A percentile compares a stretch with the other conserved stretches of the same genome.
These are phyloP conservation scores for Echria macrotheca DNA, from an alignment of 495 filamentous ascomycete genomes.

Conservation along the genomic window DNA sequence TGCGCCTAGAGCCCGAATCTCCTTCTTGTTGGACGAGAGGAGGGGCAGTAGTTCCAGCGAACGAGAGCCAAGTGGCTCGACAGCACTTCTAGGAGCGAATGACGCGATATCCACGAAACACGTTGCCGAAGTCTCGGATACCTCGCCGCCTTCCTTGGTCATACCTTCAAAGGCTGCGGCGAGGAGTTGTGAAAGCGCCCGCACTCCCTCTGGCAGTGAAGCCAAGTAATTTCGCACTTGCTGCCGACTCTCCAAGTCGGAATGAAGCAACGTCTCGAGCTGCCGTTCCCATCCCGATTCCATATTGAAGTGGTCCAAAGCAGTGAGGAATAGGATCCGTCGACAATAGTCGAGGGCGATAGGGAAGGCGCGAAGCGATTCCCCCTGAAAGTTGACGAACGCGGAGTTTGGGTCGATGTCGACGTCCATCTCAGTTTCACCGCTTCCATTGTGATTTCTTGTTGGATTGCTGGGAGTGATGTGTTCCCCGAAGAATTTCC, in stretches of 20 bases:
- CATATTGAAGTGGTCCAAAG: slow-evolving; percentile 56
- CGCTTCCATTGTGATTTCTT: background rate
- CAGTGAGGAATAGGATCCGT: slow-evolving; percentile 67
- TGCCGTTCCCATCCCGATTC: slow-evolving; percentile 83
- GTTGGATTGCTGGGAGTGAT: slow-evolving; percentile 24
- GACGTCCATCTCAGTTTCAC: slow-evolving; percentile 21
- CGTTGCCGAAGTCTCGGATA: slow-evolving; percentile 50
- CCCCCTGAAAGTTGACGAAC: slow-evolving; percentile 38
- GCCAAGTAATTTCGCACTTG: slow-evolving; percentile 49
- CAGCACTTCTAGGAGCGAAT: slow-evolving; percentile 47
- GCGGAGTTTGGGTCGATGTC: slow-evolving; percentile 30
- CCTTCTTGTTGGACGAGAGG: slow-evolving; percentile 63
- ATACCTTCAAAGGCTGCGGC: slow-evolving; percentile 55
- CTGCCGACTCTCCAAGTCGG: slow-evolving; percentile 54
- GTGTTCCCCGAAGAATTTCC: slow-evolving; percentile 39
- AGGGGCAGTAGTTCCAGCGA: slow-evolving; percentile 48
- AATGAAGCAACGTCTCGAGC: slow-evolving; percentile 62
- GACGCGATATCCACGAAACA: slow-evolving; percentile 65
- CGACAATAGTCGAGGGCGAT: slow-evolving; percentile 65
- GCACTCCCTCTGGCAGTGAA: background rate
- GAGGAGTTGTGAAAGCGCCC: slow-evolving; percentile 34
- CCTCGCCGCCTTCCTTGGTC: slow-evolving; percentile 40
- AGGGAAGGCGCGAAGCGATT: slow-evolving; percentile 50
- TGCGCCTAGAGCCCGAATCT: slow-evolving; percentile 56
- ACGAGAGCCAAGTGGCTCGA: slow-evolving; percentile 45